phyloP scores from a whole-genome alignment of 305 asterid species.

The Solanum hybrid region DNA sequence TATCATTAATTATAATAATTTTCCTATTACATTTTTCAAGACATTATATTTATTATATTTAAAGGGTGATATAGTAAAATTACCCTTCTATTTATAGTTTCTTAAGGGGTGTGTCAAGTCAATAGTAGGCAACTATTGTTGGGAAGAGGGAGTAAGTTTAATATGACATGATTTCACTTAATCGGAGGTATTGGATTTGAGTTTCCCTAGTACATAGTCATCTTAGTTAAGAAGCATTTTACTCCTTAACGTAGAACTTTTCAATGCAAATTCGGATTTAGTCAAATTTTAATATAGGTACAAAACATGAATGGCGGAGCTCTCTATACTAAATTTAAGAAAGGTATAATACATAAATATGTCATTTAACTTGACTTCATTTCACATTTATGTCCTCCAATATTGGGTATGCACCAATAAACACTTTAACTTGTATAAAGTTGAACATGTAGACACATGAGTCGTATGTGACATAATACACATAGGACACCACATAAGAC shows the following conservation, averaged over 20 bases:
- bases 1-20: too few species aligned
- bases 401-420: neutral
- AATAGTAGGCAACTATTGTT: fast-evolving
- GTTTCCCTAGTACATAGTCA: neutral
- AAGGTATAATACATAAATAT: neutral
- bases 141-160: too few species aligned
- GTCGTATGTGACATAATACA: neutral
- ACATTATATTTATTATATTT: fast-evolving
- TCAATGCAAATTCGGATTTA: fast-evolving
- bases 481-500: neutral
- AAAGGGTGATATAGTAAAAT: neutral
- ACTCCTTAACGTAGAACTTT: neutral
- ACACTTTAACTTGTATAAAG: neutral
- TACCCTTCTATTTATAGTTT: too few species aligned
- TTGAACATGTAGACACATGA: neutral
- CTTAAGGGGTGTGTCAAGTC: neutral
- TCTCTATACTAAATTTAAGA: neutral
- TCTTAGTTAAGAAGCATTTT: neutral
- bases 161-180: neutral
- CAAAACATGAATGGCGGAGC: fast-evolving
- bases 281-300: neutral
- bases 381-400: neutral
- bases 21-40: too few species aligned
- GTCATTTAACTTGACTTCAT: neutral
- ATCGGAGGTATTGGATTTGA: neutral